Conservation (phyloP, 768 basidiomycete species). For the Cytidiella melzeri region DNA sequence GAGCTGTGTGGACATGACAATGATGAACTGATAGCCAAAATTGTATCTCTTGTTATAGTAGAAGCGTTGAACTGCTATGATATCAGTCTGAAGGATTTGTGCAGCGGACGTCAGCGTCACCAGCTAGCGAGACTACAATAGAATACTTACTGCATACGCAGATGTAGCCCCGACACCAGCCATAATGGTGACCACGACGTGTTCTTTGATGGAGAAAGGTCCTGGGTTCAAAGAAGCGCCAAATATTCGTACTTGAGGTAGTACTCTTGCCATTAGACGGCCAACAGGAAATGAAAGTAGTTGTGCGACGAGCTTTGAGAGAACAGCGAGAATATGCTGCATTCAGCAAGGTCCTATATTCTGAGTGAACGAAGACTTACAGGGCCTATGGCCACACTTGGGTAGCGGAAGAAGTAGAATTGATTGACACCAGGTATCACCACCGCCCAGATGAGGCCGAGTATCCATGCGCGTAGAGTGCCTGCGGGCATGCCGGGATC, state of each 20-base stretch:
- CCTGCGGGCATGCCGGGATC: conserved; percentile 34
- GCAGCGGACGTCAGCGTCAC: not conserved
- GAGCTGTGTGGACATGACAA: conserved; percentile 44
- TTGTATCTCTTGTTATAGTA: conserved; percentile 34
- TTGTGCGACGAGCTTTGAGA: conserved; percentile 52
- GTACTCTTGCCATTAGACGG: conserved; percentile 45
- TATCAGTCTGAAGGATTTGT: conserved; percentile 29
- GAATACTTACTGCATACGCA: conserved; percentile 26
- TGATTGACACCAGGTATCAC: conserved; percentile 71
- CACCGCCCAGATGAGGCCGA: conserved; percentile 42
- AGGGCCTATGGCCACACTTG: conserved; percentile 28
- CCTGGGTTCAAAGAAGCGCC: conserved; percentile 56
- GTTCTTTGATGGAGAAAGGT: conserved; percentile 71
- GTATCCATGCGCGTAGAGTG: conserved; percentile 33
- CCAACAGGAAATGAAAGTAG: conserved; percentile 64
- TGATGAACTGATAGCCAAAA: conserved; percentile 34
- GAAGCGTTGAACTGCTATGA: conserved; percentile 39
- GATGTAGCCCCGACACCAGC: conserved; percentile 29
- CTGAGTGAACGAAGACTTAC: conserved; percentile 17
- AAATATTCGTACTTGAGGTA: conserved; percentile 47
- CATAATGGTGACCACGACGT: conserved; percentile 45
- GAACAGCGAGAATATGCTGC: too few relatives aligned
- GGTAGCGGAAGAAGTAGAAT: conserved; percentile 71
- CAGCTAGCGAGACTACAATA: not conserved
- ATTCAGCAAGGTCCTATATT: too few relatives aligned